Evolutionary conservation across 169 alveolate species (phyloP).

Genomic region (Haemoproteus tartakovskyi): DNA sequence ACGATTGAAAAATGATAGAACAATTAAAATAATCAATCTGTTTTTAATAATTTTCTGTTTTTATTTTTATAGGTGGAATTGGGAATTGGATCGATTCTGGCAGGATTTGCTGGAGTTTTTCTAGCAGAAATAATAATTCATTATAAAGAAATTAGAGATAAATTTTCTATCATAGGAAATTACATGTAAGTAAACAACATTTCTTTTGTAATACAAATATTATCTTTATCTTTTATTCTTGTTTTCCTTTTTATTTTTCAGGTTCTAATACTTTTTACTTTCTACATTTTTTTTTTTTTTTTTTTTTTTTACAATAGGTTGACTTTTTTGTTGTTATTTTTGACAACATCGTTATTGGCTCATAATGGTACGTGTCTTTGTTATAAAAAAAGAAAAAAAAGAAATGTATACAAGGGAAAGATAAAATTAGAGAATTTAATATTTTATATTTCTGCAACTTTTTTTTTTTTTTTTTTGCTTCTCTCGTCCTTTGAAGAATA

Average conservation of each 20-base stretch:
- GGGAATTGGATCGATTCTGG: constrained; percentile 31
- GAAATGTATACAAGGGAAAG: neutral
- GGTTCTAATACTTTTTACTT: neutral
- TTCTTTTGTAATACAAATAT: neutral
- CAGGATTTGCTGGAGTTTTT: constrained; percentile 34
- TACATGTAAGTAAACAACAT: constrained; percentile 2
- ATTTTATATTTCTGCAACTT: neutral
- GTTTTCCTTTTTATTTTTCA: neutral
- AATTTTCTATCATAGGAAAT: neutral
- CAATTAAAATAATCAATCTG: no score
- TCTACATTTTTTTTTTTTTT: neutral
- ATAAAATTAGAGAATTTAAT: neutral
- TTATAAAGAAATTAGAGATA: neutral
- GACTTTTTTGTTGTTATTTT: constrained; percentile 15
- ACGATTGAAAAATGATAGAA: no score
- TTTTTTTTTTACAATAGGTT: constrained; percentile 11
- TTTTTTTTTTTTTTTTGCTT: neutral
- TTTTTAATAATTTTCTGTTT: no score
- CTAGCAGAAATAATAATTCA: constrained; percentile 8
- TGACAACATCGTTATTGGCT: constrained; percentile 27
- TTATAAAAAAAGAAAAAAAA: neutral
- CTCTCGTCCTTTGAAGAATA: neutral
- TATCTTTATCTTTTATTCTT: neutral
- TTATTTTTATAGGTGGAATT: constrained; percentile 9
- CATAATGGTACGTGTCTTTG: constrained; percentile 58